These are phyloP conservation scores for Carex kokanica DNA, from an alignment of 176 grass and related monocot species.

Conservation along the genomic window DNA sequence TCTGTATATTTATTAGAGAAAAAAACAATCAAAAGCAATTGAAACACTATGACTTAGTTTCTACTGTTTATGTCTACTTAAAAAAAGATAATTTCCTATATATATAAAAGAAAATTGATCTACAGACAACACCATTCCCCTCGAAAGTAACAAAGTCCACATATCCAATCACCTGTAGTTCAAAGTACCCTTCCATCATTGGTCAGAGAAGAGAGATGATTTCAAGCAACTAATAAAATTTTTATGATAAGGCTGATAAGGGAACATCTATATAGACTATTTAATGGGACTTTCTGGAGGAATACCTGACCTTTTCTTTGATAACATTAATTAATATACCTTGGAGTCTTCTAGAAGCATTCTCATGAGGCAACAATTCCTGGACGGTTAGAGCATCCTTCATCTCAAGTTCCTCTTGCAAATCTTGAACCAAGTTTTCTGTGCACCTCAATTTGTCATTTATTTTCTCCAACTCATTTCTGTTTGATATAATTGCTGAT, in stretches of 20 bases:
- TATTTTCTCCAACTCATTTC: conserved; percentile 61
- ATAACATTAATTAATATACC: conserved; percentile 1
- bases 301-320: neutral
- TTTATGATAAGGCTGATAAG: neutral
- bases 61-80: conserved; percentile 7
- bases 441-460: conserved; percentile 56
- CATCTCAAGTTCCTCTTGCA: conserved; percentile 93
- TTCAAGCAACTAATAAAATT: neutral
- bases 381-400: conserved; percentile 79
- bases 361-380: conserved; percentile 50
- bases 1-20: conserved; percentile 27
- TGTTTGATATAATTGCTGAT: conserved; percentile 59
- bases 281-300: neutral
- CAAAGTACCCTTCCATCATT: neutral
- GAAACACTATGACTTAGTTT: neutral
- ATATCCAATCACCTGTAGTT: neutral
- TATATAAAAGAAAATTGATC: neutral
- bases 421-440: conserved; percentile 92
- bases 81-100: neutral
- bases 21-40: conserved; percentile 27
- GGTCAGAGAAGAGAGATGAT: neutral
- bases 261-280: neutral
- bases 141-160: neutral
- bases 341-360: conserved; percentile 5
- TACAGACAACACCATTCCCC: neutral